Percentiles rank a stretch among this genome's conserved stretches.
Conservation (phyloP, 805 yeast species). For the Yarrowia sp. region DNA sequence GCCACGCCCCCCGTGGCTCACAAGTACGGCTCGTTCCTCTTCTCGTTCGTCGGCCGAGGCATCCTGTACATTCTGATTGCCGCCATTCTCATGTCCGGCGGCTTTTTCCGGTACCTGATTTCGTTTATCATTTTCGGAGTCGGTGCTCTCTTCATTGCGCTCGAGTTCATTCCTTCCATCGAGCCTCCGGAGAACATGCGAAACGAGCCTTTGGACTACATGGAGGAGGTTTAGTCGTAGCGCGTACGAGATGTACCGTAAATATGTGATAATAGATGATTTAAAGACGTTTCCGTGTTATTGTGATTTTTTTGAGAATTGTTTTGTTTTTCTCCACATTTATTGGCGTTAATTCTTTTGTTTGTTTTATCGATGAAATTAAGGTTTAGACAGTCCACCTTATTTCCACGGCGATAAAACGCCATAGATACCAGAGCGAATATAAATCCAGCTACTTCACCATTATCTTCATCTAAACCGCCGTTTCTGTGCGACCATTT, state of each 20-base stretch:
- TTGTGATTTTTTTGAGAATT: too few relatives aligned
- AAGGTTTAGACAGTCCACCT: background rate
- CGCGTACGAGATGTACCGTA: too few relatives aligned
- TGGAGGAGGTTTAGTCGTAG: conserved; percentile 19
- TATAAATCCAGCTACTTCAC: background rate
- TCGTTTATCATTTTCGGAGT: conserved; percentile 56
- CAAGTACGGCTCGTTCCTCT: conserved; percentile 52
- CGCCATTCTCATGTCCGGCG: conserved; percentile 49
- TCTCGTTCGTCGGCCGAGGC: conserved; percentile 73
- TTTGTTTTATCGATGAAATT: background rate
- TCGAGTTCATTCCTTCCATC: conserved; percentile 72
- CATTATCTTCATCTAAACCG: background rate
- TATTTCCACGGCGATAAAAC: too few relatives aligned
- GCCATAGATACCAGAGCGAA: background rate
- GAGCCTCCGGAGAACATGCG: conserved; percentile 81
- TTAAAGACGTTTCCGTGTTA: too few relatives aligned
- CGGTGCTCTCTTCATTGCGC: conserved; percentile 57
- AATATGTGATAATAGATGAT: background rate
- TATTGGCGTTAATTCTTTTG: too few relatives aligned
- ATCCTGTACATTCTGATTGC: conserved; percentile 54
- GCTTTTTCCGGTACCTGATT: conserved; percentile 55
- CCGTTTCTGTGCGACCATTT: background rate
- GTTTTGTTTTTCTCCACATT: too few relatives aligned
- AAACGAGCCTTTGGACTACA: conserved; percentile 30
- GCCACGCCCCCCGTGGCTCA: conserved; percentile 50